Evolutionary conservation across 768 basidiomycete species (phyloP).

Genomic region (Austroboletus festivus): DNA sequence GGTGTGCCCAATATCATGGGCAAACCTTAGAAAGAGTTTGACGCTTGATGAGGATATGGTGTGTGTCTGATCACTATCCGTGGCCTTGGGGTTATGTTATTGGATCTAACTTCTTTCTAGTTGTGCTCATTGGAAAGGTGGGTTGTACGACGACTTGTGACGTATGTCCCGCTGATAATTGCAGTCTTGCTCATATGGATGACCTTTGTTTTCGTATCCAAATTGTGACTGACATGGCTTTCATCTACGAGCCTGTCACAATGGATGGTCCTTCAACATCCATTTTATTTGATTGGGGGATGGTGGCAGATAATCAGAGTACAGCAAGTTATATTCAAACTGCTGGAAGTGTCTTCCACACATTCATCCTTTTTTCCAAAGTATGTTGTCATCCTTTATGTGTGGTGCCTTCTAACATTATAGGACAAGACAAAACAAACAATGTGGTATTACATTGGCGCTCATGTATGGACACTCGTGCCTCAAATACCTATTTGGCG

Average conservation of each 20-base stretch:
- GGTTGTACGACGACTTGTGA: not conserved
- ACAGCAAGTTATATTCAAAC: constrained; percentile 35
- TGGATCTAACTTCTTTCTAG: constrained; percentile 8
- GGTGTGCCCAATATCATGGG: constrained; percentile 31
- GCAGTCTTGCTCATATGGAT: constrained; percentile 35
- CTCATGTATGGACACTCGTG: constrained; percentile 40
- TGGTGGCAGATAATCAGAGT: constrained; percentile 29
- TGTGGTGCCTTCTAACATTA: constrained; percentile 2
- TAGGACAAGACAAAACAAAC: constrained; percentile 31
- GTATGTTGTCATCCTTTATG: no score
- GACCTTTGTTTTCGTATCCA: constrained; percentile 45
- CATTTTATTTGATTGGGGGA: constrained; percentile 55
- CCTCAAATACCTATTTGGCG: constrained; percentile 38
- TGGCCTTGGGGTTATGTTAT: not conserved
- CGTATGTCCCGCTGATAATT: not conserved
- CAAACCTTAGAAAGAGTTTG: constrained; percentile 26
- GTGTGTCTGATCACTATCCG: constrained; percentile 14
- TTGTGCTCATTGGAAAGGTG: constrained; percentile 31
- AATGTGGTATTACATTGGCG: constrained; percentile 51
- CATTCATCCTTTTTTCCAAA: constrained; percentile 39
- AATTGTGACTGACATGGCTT: constrained; percentile 39
- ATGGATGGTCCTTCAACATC: constrained; percentile 44
- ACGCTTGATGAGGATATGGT: constrained; percentile 41
- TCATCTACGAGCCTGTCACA: constrained; percentile 54
- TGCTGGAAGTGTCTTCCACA: constrained; percentile 38